These are phyloP conservation scores for Cercospora janseana DNA, from an alignment of 2,329 filamentous ascomycete genomes.

Conservation along the genomic window DNA sequence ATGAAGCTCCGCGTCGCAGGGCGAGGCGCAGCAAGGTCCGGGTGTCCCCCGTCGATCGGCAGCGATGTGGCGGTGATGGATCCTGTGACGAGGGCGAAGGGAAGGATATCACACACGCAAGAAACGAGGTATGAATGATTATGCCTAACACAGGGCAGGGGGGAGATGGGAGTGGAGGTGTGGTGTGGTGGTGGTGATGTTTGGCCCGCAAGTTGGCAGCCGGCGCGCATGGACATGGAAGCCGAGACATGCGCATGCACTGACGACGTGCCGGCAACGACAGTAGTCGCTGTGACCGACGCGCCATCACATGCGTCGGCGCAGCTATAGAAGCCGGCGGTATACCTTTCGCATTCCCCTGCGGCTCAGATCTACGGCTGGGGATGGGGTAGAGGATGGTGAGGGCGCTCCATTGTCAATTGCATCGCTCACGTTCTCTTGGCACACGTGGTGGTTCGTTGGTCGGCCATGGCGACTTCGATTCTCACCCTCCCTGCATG, in stretches of 20 bases:
- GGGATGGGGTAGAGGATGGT: not conserved
- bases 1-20: too few species aligned
- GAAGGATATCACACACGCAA: not conserved
- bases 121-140: not conserved
- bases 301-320: too few species aligned
- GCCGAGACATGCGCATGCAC: not conserved
- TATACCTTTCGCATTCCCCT: too few species aligned
- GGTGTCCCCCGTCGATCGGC: not conserved
- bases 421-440: constrained; percentile 7
- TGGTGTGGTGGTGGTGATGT: not conserved
- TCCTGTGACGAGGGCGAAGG: too few species aligned
- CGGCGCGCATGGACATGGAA: not conserved
- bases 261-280: not conserved
- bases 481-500: not conserved
- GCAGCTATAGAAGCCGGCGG: too few species aligned
- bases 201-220: constrained; percentile 2
- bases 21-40: constrained; percentile 13
- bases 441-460: not conserved
- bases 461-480: not conserved
- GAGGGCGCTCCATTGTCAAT: too few species aligned
- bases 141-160: not conserved
- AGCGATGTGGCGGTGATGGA: not conserved
- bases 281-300: too few species aligned
- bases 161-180: not conserved
- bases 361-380: not conserved